phyloP scores from a whole-genome alignment of 495 filamentous ascomycete genomes.

The Neurospora cerealis region DNA sequence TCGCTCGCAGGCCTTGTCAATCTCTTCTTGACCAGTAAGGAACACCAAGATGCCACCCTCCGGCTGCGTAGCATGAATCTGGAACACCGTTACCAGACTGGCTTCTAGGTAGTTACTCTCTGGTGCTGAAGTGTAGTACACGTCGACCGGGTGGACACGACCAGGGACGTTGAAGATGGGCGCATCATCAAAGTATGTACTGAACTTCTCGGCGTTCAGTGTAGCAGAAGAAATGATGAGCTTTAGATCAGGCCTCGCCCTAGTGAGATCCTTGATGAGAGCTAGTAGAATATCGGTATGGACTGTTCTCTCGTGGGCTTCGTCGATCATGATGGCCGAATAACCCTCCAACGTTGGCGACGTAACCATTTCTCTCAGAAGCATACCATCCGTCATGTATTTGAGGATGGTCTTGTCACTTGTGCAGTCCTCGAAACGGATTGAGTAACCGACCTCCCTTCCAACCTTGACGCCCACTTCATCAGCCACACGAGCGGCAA shows the following conservation, averaged over 20 bases:
- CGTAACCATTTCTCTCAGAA: slow-evolving; percentile 82
- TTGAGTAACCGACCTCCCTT: slow-evolving; percentile 89
- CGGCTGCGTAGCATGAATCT: slow-evolving; percentile 85
- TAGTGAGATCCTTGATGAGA: slow-evolving; percentile 83
- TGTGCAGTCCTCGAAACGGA: slow-evolving; percentile 91
- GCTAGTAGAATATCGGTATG: slow-evolving; percentile 87
- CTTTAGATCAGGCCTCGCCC: slow-evolving; percentile 79
- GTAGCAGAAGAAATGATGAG: slow-evolving; percentile 91
- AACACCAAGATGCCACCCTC: slow-evolving; percentile 87
- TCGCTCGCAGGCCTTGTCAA: slow-evolving; percentile 74
- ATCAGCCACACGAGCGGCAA: slow-evolving; percentile 87
- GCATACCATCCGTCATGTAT: slow-evolving; percentile 98
- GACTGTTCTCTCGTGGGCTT: slow-evolving; percentile 90
- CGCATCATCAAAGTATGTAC: slow-evolving; percentile 84
- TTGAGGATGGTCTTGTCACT: slow-evolving; percentile 89
- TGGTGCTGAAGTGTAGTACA: slow-evolving; percentile 84
- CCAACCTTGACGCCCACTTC: slow-evolving; percentile 88
- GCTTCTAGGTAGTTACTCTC: slow-evolving; percentile 93
- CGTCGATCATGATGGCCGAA: slow-evolving; percentile 89
- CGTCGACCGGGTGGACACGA: slow-evolving; percentile 80
- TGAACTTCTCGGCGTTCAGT: slow-evolving; percentile 90
- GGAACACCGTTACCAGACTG: slow-evolving; percentile 86
- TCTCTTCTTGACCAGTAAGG: slow-evolving; percentile 84
- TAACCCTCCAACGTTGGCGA: slow-evolving; percentile 83
- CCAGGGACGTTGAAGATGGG: slow-evolving; percentile 97